A percentile compares a stretch with the other conserved stretches of the same genome.
phyloP scores from a whole-genome alignment of 2,329 filamentous ascomycete species.

The Allantophomopsis cytisporea region DNA sequence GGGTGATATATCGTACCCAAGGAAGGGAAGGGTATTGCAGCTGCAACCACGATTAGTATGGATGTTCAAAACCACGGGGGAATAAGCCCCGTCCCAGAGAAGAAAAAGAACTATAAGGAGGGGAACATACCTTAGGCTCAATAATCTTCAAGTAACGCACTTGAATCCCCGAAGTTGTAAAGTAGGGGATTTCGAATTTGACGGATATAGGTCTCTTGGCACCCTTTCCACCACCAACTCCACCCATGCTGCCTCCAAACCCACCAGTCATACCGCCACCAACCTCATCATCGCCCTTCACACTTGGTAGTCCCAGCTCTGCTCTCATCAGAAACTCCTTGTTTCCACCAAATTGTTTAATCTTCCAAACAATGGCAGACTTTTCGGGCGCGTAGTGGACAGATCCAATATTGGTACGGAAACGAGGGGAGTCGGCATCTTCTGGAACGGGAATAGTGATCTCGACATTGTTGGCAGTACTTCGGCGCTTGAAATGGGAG shows the following conservation, averaged over 20 bases:
- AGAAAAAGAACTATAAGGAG: not conserved
- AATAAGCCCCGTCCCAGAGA: too few species aligned
- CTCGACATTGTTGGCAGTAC: constrained; percentile 97
- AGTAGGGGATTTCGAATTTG: constrained; percentile 99
- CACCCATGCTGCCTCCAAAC: constrained; percentile 94
- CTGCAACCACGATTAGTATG: constrained; percentile 27
- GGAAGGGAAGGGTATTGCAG: constrained; percentile 95
- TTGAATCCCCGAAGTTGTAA: constrained; percentile 98
- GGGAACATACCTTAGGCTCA: constrained; percentile 74
- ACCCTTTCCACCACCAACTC: constrained; percentile 71
- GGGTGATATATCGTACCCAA: constrained; percentile 98
- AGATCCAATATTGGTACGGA: constrained; percentile 92
- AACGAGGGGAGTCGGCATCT: constrained; percentile 89
- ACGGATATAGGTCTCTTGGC: constrained; percentile 92
- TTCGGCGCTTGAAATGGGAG: constrained; percentile 95
- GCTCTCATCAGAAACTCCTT: constrained; percentile 99
- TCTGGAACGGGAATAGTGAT: constrained; percentile 96
- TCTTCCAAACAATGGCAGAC: constrained; percentile 98
- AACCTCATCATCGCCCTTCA: constrained; percentile 88
- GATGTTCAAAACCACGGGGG: not conserved
- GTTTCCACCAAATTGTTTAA: constrained; percentile 97
- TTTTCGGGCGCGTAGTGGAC: constrained; percentile 98
- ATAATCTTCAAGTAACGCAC: constrained; percentile 98
- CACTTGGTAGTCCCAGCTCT: constrained; percentile 84
- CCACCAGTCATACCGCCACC: constrained; percentile 96